phyloP scores from a whole-genome alignment of 1,139 yeast genomes.

The Yamadazyma diddensiae region DNA sequence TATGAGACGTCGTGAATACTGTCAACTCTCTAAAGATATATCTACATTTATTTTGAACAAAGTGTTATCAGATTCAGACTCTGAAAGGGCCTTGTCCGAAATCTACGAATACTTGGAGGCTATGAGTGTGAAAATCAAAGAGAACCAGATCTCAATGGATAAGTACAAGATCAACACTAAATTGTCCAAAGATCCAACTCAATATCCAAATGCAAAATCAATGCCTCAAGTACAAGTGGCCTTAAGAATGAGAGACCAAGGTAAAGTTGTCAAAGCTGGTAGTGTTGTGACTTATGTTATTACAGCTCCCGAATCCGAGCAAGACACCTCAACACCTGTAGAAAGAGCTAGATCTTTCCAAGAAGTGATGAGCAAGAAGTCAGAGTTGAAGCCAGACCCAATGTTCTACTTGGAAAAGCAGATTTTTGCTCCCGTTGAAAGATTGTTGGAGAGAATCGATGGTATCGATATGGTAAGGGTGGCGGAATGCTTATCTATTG shows the following conservation, averaged over 20 bases:
- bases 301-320: constrained; percentile 40
- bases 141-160: constrained; percentile 59
- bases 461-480: constrained; percentile 82
- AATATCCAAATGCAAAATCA: constrained; percentile 72
- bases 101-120: constrained; percentile 72
- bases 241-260: constrained; percentile 68
- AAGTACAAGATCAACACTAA: constrained; percentile 73
- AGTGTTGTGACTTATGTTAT: constrained; percentile 87
- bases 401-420: constrained; percentile 83
- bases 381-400: constrained; percentile 65
- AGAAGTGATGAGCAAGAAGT: constrained; percentile 57
- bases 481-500: constrained; percentile 76
- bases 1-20: constrained; percentile 94
- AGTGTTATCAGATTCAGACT: constrained; percentile 68
- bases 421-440: constrained; percentile 85
- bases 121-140: constrained; percentile 55
- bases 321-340: constrained; percentile 47
- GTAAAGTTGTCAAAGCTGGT: constrained; percentile 84
- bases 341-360: constrained; percentile 78
- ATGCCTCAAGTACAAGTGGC: constrained; percentile 98
- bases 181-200: constrained; percentile 70
- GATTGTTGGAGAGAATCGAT: constrained; percentile 80
- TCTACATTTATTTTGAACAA: constrained; percentile 74
- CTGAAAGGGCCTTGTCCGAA: constrained; percentile 72
- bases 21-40: constrained; percentile 87